phyloP scores from a whole-genome alignment of 257 asterid species.

The Ocimum tenuiflorum region DNA sequence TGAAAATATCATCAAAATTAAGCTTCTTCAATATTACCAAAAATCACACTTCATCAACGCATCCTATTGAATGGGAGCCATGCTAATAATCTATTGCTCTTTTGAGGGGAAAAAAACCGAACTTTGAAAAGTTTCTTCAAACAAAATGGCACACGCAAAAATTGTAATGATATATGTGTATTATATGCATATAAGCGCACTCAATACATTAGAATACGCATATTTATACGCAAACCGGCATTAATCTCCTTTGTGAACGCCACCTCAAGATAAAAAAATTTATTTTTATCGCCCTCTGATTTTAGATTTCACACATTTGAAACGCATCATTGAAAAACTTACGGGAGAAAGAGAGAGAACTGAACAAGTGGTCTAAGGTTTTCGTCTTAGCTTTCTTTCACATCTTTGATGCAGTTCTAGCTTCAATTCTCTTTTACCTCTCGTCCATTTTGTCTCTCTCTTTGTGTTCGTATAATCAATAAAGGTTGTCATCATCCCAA shows the following conservation, averaged over 20 bases:
- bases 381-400: constrained; percentile 20
- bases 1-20: too few species aligned
- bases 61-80: too few species aligned
- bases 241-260: background rate
- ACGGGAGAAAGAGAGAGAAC: constrained; percentile 18
- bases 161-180: background rate
- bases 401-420: constrained; percentile 20
- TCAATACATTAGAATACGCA: too few species aligned
- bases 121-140: too few species aligned
- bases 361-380: constrained; percentile 25
- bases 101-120: too few species aligned
- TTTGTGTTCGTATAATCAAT: background rate
- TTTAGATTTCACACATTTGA: background rate
- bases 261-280: background rate
- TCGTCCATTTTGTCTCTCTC: constrained; percentile 22
- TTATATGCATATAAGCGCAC: background rate
- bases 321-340: constrained; percentile 4
- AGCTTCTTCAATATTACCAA: too few species aligned
- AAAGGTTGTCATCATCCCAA: background rate
- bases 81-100: too few species aligned
- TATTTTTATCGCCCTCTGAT: constrained; percentile 9
- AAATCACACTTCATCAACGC: too few species aligned
- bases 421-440: constrained; percentile 34
- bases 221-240: background rate
- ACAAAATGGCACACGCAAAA: background rate